These are phyloP conservation scores for Diplocarpon rosae DNA, from an alignment of 2,329 filamentous ascomycete genomes.

Conservation along the genomic window DNA sequence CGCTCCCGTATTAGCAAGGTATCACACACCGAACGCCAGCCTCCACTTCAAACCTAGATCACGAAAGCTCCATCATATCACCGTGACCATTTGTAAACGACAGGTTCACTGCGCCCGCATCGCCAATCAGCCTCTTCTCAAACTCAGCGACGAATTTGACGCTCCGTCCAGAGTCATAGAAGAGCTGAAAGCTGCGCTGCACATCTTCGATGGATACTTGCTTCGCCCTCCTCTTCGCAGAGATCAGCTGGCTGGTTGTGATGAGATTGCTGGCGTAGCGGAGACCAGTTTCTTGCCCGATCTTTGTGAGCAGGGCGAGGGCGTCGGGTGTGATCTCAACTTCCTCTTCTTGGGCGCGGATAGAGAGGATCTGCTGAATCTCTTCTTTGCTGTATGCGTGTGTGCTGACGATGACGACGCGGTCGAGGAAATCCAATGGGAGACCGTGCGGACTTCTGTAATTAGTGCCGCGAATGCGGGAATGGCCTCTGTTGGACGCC, in stretches of 20 bases:
- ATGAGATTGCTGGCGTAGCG: constrained; percentile 98
- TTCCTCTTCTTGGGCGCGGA: constrained; percentile 92
- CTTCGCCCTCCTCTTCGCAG: constrained; percentile 73
- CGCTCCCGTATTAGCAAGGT: background rate
- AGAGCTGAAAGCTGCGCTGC: constrained; percentile 84
- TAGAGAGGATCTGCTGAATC: constrained; percentile 83
- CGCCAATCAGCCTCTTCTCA: constrained; percentile 86
- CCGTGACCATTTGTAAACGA: constrained; percentile 43
- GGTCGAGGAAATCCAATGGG: constrained; percentile 90
- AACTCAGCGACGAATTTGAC: constrained; percentile 84
- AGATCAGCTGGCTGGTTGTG: constrained; percentile 81
- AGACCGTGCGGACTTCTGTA: constrained; percentile 90
- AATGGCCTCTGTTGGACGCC: constrained; percentile 91
- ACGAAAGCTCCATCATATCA: constrained; percentile 53
- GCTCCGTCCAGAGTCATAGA: constrained; percentile 82
- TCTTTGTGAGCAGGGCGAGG: constrained; percentile 86
- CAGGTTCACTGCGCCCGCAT: constrained; percentile 71
- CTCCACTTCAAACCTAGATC: constrained; percentile 6
- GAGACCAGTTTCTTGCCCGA: constrained; percentile 82
- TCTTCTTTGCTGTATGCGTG: constrained; percentile 73
- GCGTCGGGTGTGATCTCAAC: constrained; percentile 85
- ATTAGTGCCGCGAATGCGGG: constrained; percentile 84
- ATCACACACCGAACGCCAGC: constrained; percentile 1
- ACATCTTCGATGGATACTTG: constrained; percentile 82
- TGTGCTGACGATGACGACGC: constrained; percentile 92